Evolutionary conservation across 164 flowering plant species (phyloP).

Genomic region (Liquidambar formosana): DNA sequence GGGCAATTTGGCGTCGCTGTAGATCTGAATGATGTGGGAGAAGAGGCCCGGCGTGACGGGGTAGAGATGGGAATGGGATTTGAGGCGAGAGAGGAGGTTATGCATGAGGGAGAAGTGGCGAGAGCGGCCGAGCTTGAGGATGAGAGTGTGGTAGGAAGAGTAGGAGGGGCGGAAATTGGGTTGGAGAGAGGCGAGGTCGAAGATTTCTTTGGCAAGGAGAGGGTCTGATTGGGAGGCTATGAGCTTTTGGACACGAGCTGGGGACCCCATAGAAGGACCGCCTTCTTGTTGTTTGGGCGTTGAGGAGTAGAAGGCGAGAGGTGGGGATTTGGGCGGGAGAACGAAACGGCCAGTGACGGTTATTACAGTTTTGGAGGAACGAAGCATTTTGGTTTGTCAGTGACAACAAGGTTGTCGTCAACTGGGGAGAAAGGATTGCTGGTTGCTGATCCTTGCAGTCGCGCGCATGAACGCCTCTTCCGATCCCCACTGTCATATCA

Average conservation of each 20-base stretch:
- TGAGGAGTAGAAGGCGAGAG: neutral
- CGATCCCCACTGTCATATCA: no score
- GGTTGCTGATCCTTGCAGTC: no score
- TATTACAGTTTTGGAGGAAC: neutral
- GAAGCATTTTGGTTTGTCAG: neutral
- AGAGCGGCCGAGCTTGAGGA: conserved; percentile 72
- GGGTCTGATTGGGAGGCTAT: conserved; percentile 81
- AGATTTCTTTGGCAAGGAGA: conserved; percentile 85
- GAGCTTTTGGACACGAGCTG: conserved; percentile 67
- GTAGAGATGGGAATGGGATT: conserved; percentile 19
- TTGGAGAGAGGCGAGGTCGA: conserved; percentile 69
- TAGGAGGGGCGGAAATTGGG: conserved; percentile 72
- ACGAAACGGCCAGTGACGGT: neutral
- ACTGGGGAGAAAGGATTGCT: no score
- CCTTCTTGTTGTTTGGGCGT: neutral
- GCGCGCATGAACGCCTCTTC: no score
- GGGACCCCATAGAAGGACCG: conserved; percentile 39
- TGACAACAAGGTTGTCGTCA: no score
- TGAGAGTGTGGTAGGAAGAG: conserved; percentile 64
- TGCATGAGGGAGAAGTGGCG: conserved; percentile 61
- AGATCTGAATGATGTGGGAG: conserved; percentile 50
- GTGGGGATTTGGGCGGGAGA: neutral
- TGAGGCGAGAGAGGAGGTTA: conserved; percentile 42
- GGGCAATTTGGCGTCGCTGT: conserved; percentile 65
- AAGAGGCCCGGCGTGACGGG: conserved; percentile 52